Evolutionary conservation across 2,329 filamentous ascomycete species (phyloP), one percentile per base, ranked within the genome.

Genomic region (Domatiomyces globalis): DNA sequence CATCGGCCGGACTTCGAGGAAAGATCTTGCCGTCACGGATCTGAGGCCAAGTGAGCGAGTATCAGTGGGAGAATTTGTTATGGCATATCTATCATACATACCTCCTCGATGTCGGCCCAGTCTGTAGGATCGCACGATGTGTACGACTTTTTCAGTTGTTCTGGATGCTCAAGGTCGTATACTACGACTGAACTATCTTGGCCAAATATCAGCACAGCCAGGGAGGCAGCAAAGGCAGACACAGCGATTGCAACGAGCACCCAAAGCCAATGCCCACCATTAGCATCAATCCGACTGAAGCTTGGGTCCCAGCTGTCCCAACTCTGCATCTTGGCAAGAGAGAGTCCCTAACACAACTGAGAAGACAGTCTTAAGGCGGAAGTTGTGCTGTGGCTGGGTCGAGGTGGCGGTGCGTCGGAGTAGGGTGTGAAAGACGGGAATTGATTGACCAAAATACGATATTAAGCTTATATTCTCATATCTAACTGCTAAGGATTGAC

Each of bases 1-100:
- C 92, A 20, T 88, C 95, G 1, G 90, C 90, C 1, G 92, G 92
- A 44, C 84, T 85, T 66, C 54, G 56, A 43, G 59, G 58, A 46
- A 58, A 53, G 19, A 61, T 61, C 5, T 46, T 56, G 18, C 54
- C 57, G 49, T 54, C 42, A 42, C 27, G 49, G 39, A 59, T 39
- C 53, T 57, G 36, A 39, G 12, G 15, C 22, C 3, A 25, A 3
- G 22, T 25, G 43, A 39, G 12, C 5, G 33, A 15, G 33, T 5
- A 39, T 15, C 9, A 39, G 33, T 15, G 15, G 33, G 33, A 39
- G 33, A 15, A 39, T 15, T 5, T 5, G 33, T 5, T 10, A 33
- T 10, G 9, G 8, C 9, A 33, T 10, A 15, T 15, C 33, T 10
- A 39, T 39, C 33, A 39, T 25, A 25, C 33, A 39, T 39, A 39